A percentile compares a stretch with the other conserved stretches of the same genome.
Conservation (phyloP, 306 rosid species). For the cucumber (Cucumis sativus) region DNA sequence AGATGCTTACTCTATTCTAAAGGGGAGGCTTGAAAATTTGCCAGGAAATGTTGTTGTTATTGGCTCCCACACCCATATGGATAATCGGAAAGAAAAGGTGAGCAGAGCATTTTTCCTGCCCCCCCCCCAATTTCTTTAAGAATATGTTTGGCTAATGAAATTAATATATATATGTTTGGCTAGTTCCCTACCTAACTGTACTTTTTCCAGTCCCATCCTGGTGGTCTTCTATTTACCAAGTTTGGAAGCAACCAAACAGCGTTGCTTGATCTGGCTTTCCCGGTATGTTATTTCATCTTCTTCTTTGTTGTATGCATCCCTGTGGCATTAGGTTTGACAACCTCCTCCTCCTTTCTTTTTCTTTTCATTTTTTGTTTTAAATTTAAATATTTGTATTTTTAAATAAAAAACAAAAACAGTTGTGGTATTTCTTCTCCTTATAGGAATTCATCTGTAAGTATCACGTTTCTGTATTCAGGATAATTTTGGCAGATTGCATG, state of each 20-base stretch:
- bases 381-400: no score
- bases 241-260: slow-evolving; percentile 86
- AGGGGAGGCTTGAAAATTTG: slow-evolving; percentile 58
- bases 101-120: slow-evolving; percentile 5
- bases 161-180: no score
- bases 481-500: slow-evolving; percentile 65
- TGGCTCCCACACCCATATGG: slow-evolving; percentile 84
- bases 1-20: slow-evolving; percentile 42
- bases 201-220: slow-evolving; percentile 56
- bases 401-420: not conserved
- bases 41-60: slow-evolving; percentile 71
- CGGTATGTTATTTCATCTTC: slow-evolving; percentile 34
- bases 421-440: not conserved
- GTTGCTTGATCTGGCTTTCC: slow-evolving; percentile 91
- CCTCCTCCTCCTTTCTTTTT: no score
- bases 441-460: slow-evolving; percentile 1
- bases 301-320: not conserved
- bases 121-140: not conserved
- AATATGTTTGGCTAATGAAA: not conserved
- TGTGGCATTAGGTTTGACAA: no score
- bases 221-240: slow-evolving; percentile 78
- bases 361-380: no score
- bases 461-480: slow-evolving; percentile 37
- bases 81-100: slow-evolving; percentile 84
- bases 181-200: not conserved